Evolutionary conservation across 2,329 filamentous ascomycete genomes (phyloP), one percentile per base, ranked within the genome.

Genomic region (Curvularia verruculosa): DNA sequence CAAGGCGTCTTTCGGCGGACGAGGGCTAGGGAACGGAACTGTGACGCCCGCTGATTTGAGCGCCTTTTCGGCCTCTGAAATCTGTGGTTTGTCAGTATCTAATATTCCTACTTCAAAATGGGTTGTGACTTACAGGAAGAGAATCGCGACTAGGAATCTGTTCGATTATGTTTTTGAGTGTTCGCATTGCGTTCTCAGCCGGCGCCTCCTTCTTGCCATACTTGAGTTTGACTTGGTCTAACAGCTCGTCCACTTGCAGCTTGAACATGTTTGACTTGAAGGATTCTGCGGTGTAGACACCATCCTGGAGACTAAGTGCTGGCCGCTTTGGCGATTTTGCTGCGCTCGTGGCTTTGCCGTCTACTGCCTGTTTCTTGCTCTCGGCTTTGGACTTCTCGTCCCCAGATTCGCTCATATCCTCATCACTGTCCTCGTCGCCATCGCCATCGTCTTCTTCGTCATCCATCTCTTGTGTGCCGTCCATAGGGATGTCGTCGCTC

Each of bases 21-120:
- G 86, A 18, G 92, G 92, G n/a, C 89, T 83, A 15, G 94, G 92
- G 70, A 92, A 97, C 0, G 95, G 95, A 46, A 96, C 84, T n/a
- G 81, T 77, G 56, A 96, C 83, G 47, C 85, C 86, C 70, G 87
- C 82, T 39, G 83, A 82, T 65, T 90, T 86, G 67, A 87, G 69
- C 21, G 91, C 84, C 59, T 84, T 85, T 70, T 87, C 81, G 0
- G 91, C 92, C 66, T 95, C 87, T 31, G 78, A 66, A 50, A 95
- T 83, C 89, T 92, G 63, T 0, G 36, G 19, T 1, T 43, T 48
- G 10, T 73, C 51, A 73, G 65, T 37, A 44, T 9, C 3, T 5
- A 2, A 5, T 19, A 3, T n/a, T 36, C 10, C 2, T 18, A 3
- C n/a, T n/a, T n/a, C n/a, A n/a, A n/a, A n/a, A n/a, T n/a, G n/a